Percentiles rank a stretch among this genome's conserved stretches.
These are phyloP conservation scores for Xylaria venustula DNA, from an alignment of 495 filamentous ascomycete genomes.

Conservation along the genomic window DNA sequence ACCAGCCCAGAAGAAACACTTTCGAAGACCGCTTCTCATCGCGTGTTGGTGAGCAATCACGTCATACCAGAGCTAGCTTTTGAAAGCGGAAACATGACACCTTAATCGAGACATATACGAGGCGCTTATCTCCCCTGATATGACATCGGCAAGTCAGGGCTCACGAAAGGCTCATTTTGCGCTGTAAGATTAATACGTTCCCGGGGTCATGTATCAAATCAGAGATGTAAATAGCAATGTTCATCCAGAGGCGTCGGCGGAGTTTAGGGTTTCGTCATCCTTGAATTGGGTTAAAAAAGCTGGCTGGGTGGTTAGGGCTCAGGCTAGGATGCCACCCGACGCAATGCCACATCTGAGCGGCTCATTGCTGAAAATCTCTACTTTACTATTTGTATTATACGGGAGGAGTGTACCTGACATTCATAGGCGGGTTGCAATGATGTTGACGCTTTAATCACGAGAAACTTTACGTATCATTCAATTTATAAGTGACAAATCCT, in stretches of 20 bases:
- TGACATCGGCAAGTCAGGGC: not conserved
- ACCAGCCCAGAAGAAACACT: conserved; percentile 13
- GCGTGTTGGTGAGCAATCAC: not conserved
- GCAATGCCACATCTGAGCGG: not conserved
- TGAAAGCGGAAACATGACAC: not conserved
- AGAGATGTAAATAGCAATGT: conserved; percentile 4
- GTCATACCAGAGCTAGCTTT: not conserved
- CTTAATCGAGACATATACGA: not conserved
- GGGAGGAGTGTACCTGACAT: too few relatives aligned
- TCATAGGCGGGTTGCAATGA: too few relatives aligned
- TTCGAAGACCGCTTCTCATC: not conserved
- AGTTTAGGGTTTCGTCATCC: conserved; percentile 6
- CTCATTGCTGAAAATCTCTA: conserved; percentile 13
- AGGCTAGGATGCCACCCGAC: not conserved
- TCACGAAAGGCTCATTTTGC: not conserved
- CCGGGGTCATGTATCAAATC: conserved; percentile 8
- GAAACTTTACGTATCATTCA: too few relatives aligned
- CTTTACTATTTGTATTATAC: conserved; percentile 9
- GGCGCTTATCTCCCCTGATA: not conserved
- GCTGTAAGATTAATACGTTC: not conserved
- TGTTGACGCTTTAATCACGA: too few relatives aligned
- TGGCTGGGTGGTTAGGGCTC: not conserved
- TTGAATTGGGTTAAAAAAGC: not conserved
- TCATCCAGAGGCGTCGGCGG: conserved; percentile 5
- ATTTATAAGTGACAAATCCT: too few relatives aligned